Percentiles rank a stretch among this genome's conserved stretches.
Conservation (phyloP, 306 rosid genomes). For the Vigna nakashimae region DNA sequence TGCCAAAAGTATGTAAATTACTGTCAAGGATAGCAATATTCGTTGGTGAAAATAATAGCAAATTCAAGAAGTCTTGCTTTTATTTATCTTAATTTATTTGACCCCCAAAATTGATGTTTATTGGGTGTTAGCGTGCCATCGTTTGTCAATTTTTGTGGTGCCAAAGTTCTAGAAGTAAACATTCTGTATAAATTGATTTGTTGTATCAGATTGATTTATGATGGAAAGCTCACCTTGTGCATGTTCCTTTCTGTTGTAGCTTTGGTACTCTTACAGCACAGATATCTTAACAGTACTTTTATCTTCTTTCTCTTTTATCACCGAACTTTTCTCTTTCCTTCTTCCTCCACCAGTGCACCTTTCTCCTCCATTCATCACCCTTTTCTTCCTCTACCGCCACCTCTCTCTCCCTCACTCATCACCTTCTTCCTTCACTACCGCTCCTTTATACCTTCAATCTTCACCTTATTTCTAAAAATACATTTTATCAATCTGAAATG, state of each 20-base stretch:
- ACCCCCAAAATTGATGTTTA: constrained; percentile 33
- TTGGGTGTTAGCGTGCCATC: constrained; percentile 51
- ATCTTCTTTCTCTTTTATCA: too few species aligned
- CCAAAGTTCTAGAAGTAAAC: constrained; percentile 36
- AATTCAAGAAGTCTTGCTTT: constrained; percentile 40
- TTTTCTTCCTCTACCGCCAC: too few species aligned
- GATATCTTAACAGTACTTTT: too few species aligned
- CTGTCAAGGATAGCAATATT: constrained; percentile 40
- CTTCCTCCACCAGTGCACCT: too few species aligned
- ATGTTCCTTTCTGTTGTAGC: constrained; percentile 24
- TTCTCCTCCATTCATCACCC: too few species aligned
- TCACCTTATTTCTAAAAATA: too few species aligned
- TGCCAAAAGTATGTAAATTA: constrained; percentile 55
- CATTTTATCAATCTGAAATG: too few species aligned
- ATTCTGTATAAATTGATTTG: constrained; percentile 41
- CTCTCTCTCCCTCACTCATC: too few species aligned
- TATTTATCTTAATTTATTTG: constrained; percentile 45
- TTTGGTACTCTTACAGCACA: not conserved
- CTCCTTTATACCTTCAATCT: too few species aligned
- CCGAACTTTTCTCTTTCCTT: too few species aligned
- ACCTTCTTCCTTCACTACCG: too few species aligned
- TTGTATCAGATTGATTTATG: constrained; percentile 42
- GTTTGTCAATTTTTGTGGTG: constrained; percentile 48
- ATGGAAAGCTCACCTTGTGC: constrained; percentile 35
- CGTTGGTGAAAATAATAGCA: constrained; percentile 53